Percentiles rank a stretch among this genome's conserved stretches.
phyloP scores from a whole-genome alignment of 2,329 filamentous ascomycete species.

The Tolypocladium tundrense region DNA sequence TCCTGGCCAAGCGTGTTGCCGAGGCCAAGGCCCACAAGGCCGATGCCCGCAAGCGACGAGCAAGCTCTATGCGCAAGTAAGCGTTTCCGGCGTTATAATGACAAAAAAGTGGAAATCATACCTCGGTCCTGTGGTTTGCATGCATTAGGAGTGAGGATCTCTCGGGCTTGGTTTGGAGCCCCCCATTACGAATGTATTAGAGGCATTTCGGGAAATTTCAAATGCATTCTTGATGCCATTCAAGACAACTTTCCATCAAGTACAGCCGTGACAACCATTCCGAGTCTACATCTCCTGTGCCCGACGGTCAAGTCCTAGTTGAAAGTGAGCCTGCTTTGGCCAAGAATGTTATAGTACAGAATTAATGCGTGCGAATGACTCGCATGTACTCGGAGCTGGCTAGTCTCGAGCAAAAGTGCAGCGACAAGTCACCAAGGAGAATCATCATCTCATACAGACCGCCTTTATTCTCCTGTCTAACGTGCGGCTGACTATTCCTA shows the following conservation, averaged over 20 bases:
- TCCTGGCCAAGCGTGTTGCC: slow-evolving; percentile 92
- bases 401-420: too few species aligned
- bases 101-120: slow-evolving; percentile 22
- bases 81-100: slow-evolving; percentile 25
- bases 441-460: neutral
- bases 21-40: slow-evolving; percentile 93
- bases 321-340: neutral
- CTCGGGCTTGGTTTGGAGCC: slow-evolving; percentile 18
- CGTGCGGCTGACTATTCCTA: neutral
- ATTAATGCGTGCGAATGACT: too few species aligned
- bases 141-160: slow-evolving; percentile 30
- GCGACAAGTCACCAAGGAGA: neutral
- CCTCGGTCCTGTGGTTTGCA: slow-evolving; percentile 25
- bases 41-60: slow-evolving; percentile 92
- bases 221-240: slow-evolving; percentile 17
- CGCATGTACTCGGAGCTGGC: too few species aligned
- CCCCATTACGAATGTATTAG: slow-evolving; percentile 25
- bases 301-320: too few species aligned
- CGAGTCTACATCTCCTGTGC: neutral
- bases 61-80: slow-evolving; percentile 91
- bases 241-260: neutral
- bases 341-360: neutral
- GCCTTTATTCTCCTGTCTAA: neutral
- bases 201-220: slow-evolving; percentile 23
- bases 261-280: neutral